These are phyloP conservation scores for Barnettozyma californica DNA, from an alignment of 805 yeast species.

Conservation along the genomic window DNA sequence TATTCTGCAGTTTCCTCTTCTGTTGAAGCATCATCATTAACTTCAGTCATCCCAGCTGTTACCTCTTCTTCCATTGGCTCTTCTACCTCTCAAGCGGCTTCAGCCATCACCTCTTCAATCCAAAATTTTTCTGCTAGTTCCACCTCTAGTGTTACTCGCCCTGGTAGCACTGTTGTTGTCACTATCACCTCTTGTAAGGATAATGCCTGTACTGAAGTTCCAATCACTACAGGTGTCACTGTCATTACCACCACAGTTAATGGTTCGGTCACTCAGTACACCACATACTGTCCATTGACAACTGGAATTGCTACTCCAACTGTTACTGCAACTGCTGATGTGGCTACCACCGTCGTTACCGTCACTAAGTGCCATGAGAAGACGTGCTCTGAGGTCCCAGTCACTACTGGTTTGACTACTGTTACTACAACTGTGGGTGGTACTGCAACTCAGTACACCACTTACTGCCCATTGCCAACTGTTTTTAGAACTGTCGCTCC, in stretches of 20 bases:
- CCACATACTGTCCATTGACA: slow-evolving; percentile 32
- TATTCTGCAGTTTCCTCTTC: no score
- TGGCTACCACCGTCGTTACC: not conserved
- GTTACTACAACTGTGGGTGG: not conserved
- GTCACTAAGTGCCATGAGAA: slow-evolving; percentile 2
- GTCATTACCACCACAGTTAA: slow-evolving; percentile 26
- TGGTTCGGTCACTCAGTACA: slow-evolving; percentile 25
- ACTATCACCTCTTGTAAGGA: not conserved
- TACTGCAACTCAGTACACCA: slow-evolving; percentile 4
- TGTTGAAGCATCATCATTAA: no score
- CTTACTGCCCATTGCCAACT: slow-evolving; percentile 3
- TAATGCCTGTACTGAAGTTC: not conserved
- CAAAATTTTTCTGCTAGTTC: not conserved
- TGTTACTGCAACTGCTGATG: not conserved
- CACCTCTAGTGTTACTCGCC: not conserved
- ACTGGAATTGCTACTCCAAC: not conserved
- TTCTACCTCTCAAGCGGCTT: slow-evolving; percentile 12
- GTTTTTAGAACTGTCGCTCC: slow-evolving; percentile 5
- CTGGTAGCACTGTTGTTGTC: not conserved
- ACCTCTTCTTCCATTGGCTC: not conserved
- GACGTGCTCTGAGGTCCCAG: slow-evolving; percentile 1
- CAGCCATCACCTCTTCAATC: slow-evolving; percentile 15
- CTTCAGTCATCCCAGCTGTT: no score
- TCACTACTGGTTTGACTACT: slow-evolving; percentile 6
- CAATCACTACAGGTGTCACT: slow-evolving; percentile 31